Evolutionary conservation across 768 basidiomycete species (phyloP), one percentile per base, ranked within the genome.

Genomic region (Macrolepiota albuminosa): DNA sequence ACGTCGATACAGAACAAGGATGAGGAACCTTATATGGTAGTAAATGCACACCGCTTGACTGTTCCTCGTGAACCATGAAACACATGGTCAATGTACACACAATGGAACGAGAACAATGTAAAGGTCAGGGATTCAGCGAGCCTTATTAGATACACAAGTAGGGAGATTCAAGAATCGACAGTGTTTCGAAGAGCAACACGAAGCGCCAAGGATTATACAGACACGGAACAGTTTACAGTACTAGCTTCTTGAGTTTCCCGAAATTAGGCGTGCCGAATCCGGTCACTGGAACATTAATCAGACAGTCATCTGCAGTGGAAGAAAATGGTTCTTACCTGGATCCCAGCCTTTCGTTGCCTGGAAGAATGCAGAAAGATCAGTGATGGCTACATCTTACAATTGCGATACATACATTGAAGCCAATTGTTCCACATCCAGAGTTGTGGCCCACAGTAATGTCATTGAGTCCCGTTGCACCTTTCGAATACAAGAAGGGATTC

Each of bases 341-440:
- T 86, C 84, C 84, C 85, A 86, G 49, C 85, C 85, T 55, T 52
- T 56, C n/a, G 80, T 78, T 4, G 81, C 76, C 80, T 81, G n/a
- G 7, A 33, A 11, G 29, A 8, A 51, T 31, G 33, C 6, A 6
- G 7, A 21, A 10, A 55, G 14, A 52, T 51, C 24, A 47, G 21
- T 45, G 53, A 46, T 48, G 16, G 11, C 39, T 13, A 48, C 52
- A 39, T 57, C 59, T 43, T 55, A 53, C 37, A 47, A 29, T 39
- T 26, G 31, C 18, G 40, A 45, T 26, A 75, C 83, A 69, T 57
- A 85, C 84, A 60, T 87, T 85, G 67, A 88, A 89, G 4, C 87
- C 87, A 24, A 69, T 65, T 1, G 87, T 88, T 5, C 85, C 85
- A 66, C 87, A 88, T 16, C 79, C 80, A 59, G 76, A 72, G 63